Evolutionary conservation across 1,284 basidiomycete genomes (phyloP), one percentile per base, ranked within the genome.

Genomic region (Cutaneotrichosporon cutaneum): DNA sequence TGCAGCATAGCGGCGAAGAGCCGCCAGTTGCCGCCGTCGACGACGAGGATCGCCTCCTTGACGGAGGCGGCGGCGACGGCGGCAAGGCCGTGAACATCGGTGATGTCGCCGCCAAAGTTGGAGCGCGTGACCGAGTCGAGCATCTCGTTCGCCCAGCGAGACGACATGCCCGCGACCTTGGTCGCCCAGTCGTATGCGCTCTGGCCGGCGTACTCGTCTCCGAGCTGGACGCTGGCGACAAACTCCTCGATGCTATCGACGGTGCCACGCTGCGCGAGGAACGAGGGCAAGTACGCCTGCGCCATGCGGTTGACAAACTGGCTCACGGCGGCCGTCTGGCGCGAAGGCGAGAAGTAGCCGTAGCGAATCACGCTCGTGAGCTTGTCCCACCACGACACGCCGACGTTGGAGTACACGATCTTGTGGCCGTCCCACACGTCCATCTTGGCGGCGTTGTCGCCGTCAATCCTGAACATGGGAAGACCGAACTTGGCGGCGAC

Each of bases 1-100:
- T 84, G 81, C 42, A 94, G 74, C 81, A 98, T 94, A 53, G 86
- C 77, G 66, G 92, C 87, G 73, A 98, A 98, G 51, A 98, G 83
- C 68, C 85, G 85, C 76, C 85, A 90, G 78, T 98, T 97, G 2
- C 95, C 95, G 3, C 89, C 88, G 63, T 82, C 79, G 52, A 97
- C 84, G 48, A 16, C 6, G 3, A n/a, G 11, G 5, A 14, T 27
- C 7, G 16, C 48, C 24, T n/a, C 24, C 4, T 27, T 16, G 13
- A 84, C 83, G 1, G 81, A 80, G 0, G 91, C 91, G 8, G 87
- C 87, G 97, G 82, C 10, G 88, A 89, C 59, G 84, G 84, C n/a
- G 86, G 77, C 1, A 21, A 97, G 81, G 0, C 86, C 91, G 71
- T 97, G 92, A 8, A 98, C 89, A 26, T 82, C 70, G 70, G 87